A percentile compares a stretch with the other conserved stretches of the same genome.
phyloP scores from a whole-genome alignment of 1,284 basidiomycete species.

The Cryptococcus jaspeensis region DNA sequence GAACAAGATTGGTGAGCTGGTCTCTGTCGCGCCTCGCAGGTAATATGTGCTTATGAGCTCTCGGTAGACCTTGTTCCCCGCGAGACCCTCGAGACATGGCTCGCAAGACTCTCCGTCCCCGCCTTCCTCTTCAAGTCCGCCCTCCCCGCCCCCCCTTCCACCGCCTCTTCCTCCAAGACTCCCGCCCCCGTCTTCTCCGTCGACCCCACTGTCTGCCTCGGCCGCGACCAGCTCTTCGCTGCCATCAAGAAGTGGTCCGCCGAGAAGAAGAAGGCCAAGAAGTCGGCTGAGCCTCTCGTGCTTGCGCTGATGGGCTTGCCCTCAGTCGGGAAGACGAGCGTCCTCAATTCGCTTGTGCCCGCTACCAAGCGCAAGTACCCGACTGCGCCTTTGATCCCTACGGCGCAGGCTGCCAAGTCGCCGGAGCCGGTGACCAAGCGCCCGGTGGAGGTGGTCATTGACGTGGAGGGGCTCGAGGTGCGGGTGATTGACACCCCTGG shows the following conservation, averaged over 20 bases:
- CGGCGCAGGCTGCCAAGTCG: conserved; percentile 55
- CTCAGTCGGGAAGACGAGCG: conserved; percentile 75
- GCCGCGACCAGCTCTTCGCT: conserved; percentile 29
- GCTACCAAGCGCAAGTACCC: conserved; percentile 42
- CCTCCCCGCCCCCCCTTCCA: conserved; percentile 54
- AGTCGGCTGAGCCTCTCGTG: conserved; percentile 49
- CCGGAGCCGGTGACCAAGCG: conserved; percentile 68
- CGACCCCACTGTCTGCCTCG: conserved; percentile 21
- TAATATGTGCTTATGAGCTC: background rate
- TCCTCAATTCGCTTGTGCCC: conserved; percentile 72
- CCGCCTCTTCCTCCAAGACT: conserved; percentile 39
- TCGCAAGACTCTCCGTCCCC: conserved; percentile 66
- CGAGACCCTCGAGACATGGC: conserved; percentile 77
- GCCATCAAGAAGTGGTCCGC: conserved; percentile 23
- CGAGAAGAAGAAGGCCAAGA: conserved; percentile 22
- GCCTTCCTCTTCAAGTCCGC: conserved; percentile 79
- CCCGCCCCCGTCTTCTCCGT: conserved; percentile 35
- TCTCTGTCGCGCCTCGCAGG: background rate
- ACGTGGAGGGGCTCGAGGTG: conserved; percentile 53
- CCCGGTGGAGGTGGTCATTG: conserved; percentile 62
- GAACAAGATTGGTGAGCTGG: conserved; percentile 76
- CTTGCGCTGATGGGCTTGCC: conserved; percentile 71
- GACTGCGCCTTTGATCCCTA: conserved; percentile 61
- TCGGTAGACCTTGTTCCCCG: conserved; percentile 74
- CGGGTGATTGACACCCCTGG: conserved; percentile 81